Base-by-base conservation (phyloP, 2,329 filamentous ascomycete species). In the Anisogramma anomala region DNA sequence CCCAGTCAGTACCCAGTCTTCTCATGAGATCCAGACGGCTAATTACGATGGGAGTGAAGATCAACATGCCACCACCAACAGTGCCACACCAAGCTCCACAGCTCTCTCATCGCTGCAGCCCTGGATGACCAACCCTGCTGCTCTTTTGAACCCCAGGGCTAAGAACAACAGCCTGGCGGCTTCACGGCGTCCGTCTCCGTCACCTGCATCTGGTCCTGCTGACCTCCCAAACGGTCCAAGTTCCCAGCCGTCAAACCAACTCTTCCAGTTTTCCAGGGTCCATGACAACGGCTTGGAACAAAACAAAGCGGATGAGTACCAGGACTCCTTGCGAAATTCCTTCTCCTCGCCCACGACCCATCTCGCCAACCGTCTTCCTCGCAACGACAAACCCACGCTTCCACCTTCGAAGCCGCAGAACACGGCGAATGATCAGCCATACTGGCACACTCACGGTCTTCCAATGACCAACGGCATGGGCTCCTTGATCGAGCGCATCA, bases 401-500 rank as follows among this genome's bases (percentile, higher is more conserved):
- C 7, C 30, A 18, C 18, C 18, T 7, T 32, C 15, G 15, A 18
- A 15, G 8, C 30, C 30, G 9, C 30, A 32, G 13, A 4, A 32
- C 6, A 18, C 18, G 15, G 28, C 41, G 9, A 28, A 36, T 22
- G 25, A 17, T 27, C 30, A n/a, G 13, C 31, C 30, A 5, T 30
- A 26, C 37, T 30, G 33, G 14, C n/a, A n/a, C n/a, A 45, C 38
- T 26, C 36, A n/a, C n/a, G n/a, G n/a, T n/a, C n/a, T n/a, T n/a
- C n/a, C n/a, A n/a, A n/a, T n/a, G n/a, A n/a, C 50, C 18, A 58
- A 55, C 37, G 72, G 74, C 19, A 69, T 76, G 50, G 68, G 71
- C 8, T 62, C 63, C 41, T 75, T 87, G 63, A 75, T 94, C 33
- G 84, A 93, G 58, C 73, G 77, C 23, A 68, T 87, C 56, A 84